Evolutionary conservation across 164 flowering plant genomes (phyloP).

Genomic region (Annona cherimola): DNA sequence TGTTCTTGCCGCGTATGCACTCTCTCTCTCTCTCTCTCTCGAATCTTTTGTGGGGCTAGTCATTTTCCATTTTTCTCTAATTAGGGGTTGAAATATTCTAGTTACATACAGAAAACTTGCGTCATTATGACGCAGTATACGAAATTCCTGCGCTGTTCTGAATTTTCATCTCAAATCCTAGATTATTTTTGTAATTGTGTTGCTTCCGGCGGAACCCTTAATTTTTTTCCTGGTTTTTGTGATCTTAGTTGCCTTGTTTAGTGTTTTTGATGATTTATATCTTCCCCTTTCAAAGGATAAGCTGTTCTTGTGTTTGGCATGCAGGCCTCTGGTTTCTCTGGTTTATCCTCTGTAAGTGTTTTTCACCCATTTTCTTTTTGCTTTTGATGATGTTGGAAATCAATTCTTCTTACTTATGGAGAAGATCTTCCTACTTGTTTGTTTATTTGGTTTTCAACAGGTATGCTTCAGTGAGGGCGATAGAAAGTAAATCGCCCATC

Average conservation of each 20-base stretch:
- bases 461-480: slow-evolving; percentile 81
- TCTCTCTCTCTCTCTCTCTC: neutral
- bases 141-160: neutral
- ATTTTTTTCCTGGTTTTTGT: neutral
- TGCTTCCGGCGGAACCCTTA: neutral
- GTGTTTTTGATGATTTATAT: neutral
- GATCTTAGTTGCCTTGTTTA: neutral
- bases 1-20: slow-evolving; percentile 72
- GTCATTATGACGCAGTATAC: no score
- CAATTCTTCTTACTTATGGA: neutral
- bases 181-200: neutral
- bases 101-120: no score
- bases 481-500: slow-evolving; percentile 60
- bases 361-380: neutral
- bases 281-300: neutral
- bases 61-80: no score
- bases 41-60: neutral
- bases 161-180: neutral
- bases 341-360: slow-evolving; percentile 81
- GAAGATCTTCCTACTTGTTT: neutral
- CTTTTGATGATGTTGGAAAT: neutral
- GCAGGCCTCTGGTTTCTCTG: slow-evolving; percentile 83
- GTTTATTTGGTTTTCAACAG: slow-evolving; percentile 28
- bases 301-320: slow-evolving; percentile 14
- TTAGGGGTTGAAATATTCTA: no score